Base-by-base conservation (phyloP, 106 monocot species). In the Hemerocallis citrina region DNA sequence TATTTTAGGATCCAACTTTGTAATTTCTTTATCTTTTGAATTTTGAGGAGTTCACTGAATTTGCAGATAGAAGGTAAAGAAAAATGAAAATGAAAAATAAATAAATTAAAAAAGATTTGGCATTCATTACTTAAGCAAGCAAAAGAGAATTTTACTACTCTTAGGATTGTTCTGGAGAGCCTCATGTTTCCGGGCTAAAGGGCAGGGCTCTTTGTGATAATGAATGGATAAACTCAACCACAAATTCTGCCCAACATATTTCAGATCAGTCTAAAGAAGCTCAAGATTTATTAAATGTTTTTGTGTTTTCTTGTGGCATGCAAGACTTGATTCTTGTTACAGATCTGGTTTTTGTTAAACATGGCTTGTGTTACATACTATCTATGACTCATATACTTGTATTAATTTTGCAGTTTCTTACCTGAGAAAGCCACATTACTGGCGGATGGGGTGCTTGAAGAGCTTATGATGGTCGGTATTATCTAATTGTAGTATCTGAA, bases 391-490 rank as follows among this genome's bases (percentile, higher is more conserved):
- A 4, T 50, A 17, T 12, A 41, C 33, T 35, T 48, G n/a, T n/a
- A 17, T 39, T 50, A 22, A 6, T 44, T 64, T 7, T 74, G 76
- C 76, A 91, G 90, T 22, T 82, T 82, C 72, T 82, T 77, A 30
- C 83, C 94, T 39, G 86, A 84, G 36, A 95, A 84, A 66, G 83
- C 83, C n/a, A 29, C 77, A 44, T 68, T 68, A 34, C 50, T 95
- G 5, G 94, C 94, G 8, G 32, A 55, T 57, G 59, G 65, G 69
- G 61, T 95, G 52, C 68, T 95, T 50, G 44, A 59, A 65, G 94
- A 95, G 70, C 75, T 95, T 38, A 55, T 81, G 41, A 83, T 89
- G 94, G 94, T 95, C 34, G 59, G 67, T 72, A 0, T 55, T 40
- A 11, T 42, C 13, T 40, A 23, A 3, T 51, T 51, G 1, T 54